phyloP scores from a whole-genome alignment of 345 rosid genomes.

The Citrus reticulata region DNA sequence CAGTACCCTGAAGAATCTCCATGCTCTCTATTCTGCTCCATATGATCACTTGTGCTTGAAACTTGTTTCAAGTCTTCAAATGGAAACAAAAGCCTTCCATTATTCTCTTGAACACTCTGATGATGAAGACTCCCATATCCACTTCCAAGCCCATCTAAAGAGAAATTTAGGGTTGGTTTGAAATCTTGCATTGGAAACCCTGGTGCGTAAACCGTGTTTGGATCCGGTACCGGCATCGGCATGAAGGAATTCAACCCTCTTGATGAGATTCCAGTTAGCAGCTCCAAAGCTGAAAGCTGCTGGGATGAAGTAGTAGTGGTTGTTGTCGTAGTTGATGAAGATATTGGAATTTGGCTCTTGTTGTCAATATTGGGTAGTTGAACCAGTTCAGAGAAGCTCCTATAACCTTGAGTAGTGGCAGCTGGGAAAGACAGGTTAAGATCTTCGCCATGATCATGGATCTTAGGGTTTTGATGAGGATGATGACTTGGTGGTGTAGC shows the following conservation, averaged over 20 bases:
- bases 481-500: conserved; percentile 35
- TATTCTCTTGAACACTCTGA: conserved; percentile 40
- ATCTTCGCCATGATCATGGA: conserved; percentile 57
- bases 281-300: conserved; percentile 60
- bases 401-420: conserved; percentile 34
- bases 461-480: conserved; percentile 59
- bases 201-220: conserved; percentile 38
- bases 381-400: conserved; percentile 59
- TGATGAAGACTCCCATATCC: conserved; percentile 48
- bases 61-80: conserved; percentile 92
- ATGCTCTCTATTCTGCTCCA: conserved; percentile 45
- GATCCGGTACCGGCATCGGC: conserved; percentile 66
- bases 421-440: conserved; percentile 68
- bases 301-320: conserved; percentile 31
- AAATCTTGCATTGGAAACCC: conserved; percentile 76
- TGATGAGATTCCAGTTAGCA: conserved; percentile 58
- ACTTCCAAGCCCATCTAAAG: conserved; percentile 68
- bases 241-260: conserved; percentile 61
- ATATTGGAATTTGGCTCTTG: conserved; percentile 33
- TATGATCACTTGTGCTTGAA: conserved; percentile 35
- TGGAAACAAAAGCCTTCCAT: conserved; percentile 77
- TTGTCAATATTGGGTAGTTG: conserved; percentile 38
- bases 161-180: conserved; percentile 75
- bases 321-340: conserved; percentile 27
- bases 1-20: conserved; percentile 76